These are phyloP conservation scores for Filosporella fistucella DNA, from an alignment of 495 filamentous ascomycete species.

Conservation along the genomic window DNA sequence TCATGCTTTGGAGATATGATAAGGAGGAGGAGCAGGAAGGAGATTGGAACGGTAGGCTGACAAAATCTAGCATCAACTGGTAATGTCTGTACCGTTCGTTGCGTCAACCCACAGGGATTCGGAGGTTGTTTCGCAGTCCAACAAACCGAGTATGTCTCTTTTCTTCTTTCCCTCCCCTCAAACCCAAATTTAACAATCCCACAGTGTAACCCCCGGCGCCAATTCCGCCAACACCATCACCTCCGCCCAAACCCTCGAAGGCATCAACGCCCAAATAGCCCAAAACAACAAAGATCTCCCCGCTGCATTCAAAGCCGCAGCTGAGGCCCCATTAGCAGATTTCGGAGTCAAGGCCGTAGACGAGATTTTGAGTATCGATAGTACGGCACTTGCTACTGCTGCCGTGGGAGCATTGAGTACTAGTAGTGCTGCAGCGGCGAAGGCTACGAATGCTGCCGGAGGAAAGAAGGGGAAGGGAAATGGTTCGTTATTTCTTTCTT, in stretches of 20 bases:
- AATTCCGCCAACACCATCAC: slow-evolving; percentile 27
- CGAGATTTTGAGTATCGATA: background rate
- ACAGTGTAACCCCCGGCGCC: slow-evolving; percentile 21
- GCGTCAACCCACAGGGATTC: slow-evolving; percentile 54
- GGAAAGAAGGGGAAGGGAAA: background rate
- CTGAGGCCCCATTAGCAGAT: slow-evolving; percentile 32
- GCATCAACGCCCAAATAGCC: slow-evolving; percentile 2
- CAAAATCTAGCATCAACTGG: slow-evolving; percentile 35
- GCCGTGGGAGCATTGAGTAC: background rate
- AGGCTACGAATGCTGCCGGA: background rate
- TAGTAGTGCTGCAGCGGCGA: background rate
- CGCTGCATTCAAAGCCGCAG: slow-evolving; percentile 30
- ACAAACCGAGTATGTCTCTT: too few relatives aligned
- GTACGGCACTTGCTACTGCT: background rate
- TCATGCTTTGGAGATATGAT: too few relatives aligned
- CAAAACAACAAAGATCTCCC: slow-evolving; percentile 8
- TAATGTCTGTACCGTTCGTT: slow-evolving; percentile 53
- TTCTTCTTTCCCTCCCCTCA: too few relatives aligned
- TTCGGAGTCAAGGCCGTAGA: background rate
- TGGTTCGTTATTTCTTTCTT: too few relatives aligned
- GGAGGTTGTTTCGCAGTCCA: slow-evolving; percentile 48
- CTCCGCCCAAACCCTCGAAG: slow-evolving; percentile 5
- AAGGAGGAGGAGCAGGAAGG: too few relatives aligned
- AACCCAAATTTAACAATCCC: too few relatives aligned
- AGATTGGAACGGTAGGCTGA: background rate